Evolutionary conservation across 495 filamentous ascomycete genomes (phyloP).

Genomic region (Pyrenopolyporus hunteri): DNA sequence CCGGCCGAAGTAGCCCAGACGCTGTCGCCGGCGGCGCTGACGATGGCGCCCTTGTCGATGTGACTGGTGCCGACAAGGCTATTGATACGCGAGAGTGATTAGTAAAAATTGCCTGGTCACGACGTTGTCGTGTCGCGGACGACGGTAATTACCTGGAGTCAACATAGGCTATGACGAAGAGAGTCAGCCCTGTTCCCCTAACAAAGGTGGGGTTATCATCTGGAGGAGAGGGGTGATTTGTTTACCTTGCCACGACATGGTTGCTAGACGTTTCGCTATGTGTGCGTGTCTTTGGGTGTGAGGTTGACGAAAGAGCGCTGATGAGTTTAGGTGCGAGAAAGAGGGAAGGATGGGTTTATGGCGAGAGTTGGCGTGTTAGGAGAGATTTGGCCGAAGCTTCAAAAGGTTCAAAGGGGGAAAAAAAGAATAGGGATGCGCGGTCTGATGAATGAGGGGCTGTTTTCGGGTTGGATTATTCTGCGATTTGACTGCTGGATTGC

Average conservation of each 20-base stretch:
- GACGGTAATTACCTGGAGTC: constrained; percentile 52
- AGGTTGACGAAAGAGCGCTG: constrained; percentile 5
- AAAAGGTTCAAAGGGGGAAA: constrained; percentile 29
- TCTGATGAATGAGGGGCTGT: constrained; percentile 40
- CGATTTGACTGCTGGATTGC: constrained; percentile 10
- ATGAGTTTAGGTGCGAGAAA: constrained; percentile 1
- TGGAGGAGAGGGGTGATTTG: constrained; percentile 11
- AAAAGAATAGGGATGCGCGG: constrained; percentile 32
- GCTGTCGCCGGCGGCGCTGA: constrained; percentile 79
- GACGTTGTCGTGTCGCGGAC: background rate
- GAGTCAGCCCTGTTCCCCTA: constrained; percentile 46
- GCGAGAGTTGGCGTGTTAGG: constrained; percentile 17
- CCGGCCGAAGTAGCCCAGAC: constrained; percentile 76
- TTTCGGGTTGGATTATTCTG: constrained; percentile 28
- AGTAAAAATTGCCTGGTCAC: background rate
- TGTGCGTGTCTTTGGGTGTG: constrained; percentile 11
- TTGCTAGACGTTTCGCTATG: constrained; percentile 37
- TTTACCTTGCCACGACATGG: constrained; percentile 66
- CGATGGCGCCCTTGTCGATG: constrained; percentile 87
- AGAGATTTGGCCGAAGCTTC: constrained; percentile 24
- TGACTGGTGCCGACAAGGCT: constrained; percentile 85
- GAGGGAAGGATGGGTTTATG: constrained; percentile 7
- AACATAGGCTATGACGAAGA: constrained; percentile 52
- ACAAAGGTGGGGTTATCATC: constrained; percentile 46
- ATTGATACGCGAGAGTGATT: constrained; percentile 16